These are phyloP conservation scores for Drechslerella dactyloides DNA, from an alignment of 2,329 filamentous ascomycete genomes.

Conservation along the genomic window DNA sequence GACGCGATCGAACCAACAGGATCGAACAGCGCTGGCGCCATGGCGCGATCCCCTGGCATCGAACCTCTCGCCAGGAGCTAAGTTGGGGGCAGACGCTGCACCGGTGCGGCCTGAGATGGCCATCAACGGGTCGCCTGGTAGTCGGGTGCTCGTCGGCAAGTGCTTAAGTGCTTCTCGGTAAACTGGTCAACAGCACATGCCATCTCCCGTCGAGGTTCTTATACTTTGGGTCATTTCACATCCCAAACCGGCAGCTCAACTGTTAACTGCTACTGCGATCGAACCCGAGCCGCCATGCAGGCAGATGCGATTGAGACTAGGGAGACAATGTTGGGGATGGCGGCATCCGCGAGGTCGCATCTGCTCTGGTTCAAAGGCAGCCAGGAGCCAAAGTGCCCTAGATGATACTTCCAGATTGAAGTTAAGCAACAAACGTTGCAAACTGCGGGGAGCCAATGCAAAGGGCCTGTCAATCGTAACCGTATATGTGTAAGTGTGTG, in stretches of 20 bases:
- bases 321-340: too few species aligned
- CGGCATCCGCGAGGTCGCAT: too few species aligned
- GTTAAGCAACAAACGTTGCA: too few species aligned
- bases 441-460: too few species aligned
- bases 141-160: background rate
- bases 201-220: background rate
- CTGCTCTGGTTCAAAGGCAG: too few species aligned
- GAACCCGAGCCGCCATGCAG: background rate
- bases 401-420: too few species aligned
- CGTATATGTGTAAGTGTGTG: too few species aligned
- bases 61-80: background rate
- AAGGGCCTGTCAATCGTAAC: too few species aligned
- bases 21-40: conserved; percentile 4
- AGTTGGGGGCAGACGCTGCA: background rate
- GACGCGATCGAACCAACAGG: background rate
- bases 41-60: conserved; percentile 5
- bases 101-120: too few species aligned
- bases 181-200: conserved; percentile 5
- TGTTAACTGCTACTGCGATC: background rate
- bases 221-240: background rate
- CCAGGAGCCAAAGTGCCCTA: too few species aligned
- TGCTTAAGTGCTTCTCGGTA: conserved; percentile 2
- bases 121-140: background rate
- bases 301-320: background rate
- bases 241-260: background rate